Percentiles rank a stretch among this genome's conserved stretches.
Conservation (phyloP, 129 eudicot genomes). For the Chrysanthemum seticuspe region DNA sequence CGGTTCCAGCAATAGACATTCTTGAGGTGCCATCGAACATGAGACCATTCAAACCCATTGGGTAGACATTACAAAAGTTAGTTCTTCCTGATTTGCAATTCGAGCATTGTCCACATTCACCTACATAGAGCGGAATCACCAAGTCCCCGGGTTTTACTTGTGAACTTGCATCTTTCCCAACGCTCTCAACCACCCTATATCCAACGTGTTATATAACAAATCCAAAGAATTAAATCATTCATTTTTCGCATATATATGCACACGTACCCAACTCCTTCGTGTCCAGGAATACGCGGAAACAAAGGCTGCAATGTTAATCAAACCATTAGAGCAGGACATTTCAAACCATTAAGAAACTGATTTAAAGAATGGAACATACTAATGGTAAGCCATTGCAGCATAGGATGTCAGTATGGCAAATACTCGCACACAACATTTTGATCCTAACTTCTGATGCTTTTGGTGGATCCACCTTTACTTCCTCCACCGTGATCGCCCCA, state of each 20-base stretch:
- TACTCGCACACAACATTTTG: conserved; percentile 61
- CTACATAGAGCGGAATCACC: conserved; percentile 55
- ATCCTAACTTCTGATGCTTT: conserved; percentile 50
- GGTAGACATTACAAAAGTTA: conserved; percentile 43
- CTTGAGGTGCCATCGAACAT: conserved; percentile 60
- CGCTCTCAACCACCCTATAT: conserved; percentile 51
- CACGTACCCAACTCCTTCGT: conserved; percentile 62
- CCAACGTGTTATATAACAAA: neutral
- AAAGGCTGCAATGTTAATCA: conserved; percentile 37
- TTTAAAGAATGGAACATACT: conserved; percentile 23
- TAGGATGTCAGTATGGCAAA: conserved; percentile 61
- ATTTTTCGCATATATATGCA: neutral
- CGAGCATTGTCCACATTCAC: conserved; percentile 55
- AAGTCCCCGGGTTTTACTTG: conserved; percentile 42
- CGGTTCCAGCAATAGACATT: conserved; percentile 38
- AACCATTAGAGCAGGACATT: neutral
- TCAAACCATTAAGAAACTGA: neutral
- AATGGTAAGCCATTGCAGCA: conserved; percentile 42
- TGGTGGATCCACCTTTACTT: conserved; percentile 55
- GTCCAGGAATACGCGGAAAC: conserved; percentile 59
- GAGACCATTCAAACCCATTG: conserved; percentile 33
- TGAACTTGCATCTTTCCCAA: conserved; percentile 38
- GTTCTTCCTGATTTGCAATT: conserved; percentile 49
- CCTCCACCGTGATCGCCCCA: conserved; percentile 40
- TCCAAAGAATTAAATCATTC: neutral